Conservation (phyloP, 1,284 basidiomycete genomes). For the Melampsora americana region DNA sequence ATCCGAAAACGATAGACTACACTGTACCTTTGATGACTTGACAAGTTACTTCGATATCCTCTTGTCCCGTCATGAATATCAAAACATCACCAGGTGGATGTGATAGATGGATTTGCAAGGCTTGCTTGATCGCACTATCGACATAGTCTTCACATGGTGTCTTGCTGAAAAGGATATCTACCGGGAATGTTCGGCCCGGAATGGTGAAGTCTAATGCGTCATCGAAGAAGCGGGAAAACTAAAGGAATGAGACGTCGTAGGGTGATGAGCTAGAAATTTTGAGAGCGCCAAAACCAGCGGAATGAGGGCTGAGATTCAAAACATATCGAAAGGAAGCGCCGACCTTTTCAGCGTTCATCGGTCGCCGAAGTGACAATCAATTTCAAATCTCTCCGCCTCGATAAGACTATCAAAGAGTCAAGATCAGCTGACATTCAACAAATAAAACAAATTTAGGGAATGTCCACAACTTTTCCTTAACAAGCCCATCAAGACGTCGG, state of each 20-base stretch:
- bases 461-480: conserved; percentile 73
- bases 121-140: conserved; percentile 94
- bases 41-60: conserved; percentile 96
- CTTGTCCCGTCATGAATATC: conserved; percentile 99
- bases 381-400: conserved; percentile 83
- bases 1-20: neutral
- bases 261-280: neutral
- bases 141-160: conserved; percentile 99
- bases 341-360: conserved; percentile 97
- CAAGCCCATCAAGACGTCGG: conserved; percentile 94
- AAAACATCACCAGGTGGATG: conserved; percentile 91
- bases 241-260: conserved; percentile 13
- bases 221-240: conserved; percentile 94
- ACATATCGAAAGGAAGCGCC: conserved; percentile 27
- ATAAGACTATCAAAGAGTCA: conserved; percentile 65
- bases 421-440: conserved; percentile 18
- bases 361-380: conserved; percentile 97
- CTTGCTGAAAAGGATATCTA: conserved; percentile 91
- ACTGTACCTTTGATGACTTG: conserved; percentile 75
- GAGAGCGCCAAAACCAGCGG: no score
- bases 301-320: neutral
- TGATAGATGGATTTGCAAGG: conserved; percentile 91
- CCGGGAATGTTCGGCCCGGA: conserved; percentile 96
- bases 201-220: conserved; percentile 94
- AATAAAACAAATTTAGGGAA: conserved; percentile 7